Evolutionary conservation across 495 filamentous ascomycete genomes (phyloP), one percentile per base, ranked within the genome.

Genomic region (Cenococcum geophilum): DNA sequence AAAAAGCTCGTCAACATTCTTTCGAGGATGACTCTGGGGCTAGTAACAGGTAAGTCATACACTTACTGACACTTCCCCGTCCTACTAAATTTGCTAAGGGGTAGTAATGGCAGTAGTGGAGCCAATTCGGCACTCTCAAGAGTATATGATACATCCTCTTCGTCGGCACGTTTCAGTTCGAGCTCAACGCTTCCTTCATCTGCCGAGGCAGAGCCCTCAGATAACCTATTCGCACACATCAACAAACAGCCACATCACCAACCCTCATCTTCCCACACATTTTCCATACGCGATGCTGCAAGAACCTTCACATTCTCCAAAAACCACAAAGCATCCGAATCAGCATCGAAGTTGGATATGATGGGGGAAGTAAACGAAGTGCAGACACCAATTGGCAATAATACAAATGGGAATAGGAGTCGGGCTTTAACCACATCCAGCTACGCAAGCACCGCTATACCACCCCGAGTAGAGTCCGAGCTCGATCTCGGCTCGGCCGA

Each of bases 371-470:
- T 22, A 6, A 35, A n/a, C 25, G 57, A 35, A 63, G 25, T 36
- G 47, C 55, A 40, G 57, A 45, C 22, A 20, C 45, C 51, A 36
- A 40, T 48, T 27, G n/a, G 37, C n/a, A 21, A 23, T 11, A 21
- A 23, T 11, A 10, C 45, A 18, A 21, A 57, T 20, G 43, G 43
- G 32, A 57, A 60, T 21, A 57, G 65, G 8, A 25, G 20, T 10
- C 65, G 65, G 10, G 65, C 73, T 1, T 61, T 67, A 62, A 76
- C 74, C 0, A 66, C 64, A 5, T 73, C 71, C 12, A 75, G 73
- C 61, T 75, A 76, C 59, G 74, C 73, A 1, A 75, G 73, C 59
- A 76, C 74, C 10, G 73, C 73, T 1, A 67, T 68, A n/a, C 62
- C 68, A 0, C 72, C 68, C 1, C 73, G 69, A n/a, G 64, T 71